Evolutionary conservation across 2,329 filamentous ascomycete species (phyloP), one percentile per base, ranked within the genome.

Genomic region (Mariannaea sp.): DNA sequence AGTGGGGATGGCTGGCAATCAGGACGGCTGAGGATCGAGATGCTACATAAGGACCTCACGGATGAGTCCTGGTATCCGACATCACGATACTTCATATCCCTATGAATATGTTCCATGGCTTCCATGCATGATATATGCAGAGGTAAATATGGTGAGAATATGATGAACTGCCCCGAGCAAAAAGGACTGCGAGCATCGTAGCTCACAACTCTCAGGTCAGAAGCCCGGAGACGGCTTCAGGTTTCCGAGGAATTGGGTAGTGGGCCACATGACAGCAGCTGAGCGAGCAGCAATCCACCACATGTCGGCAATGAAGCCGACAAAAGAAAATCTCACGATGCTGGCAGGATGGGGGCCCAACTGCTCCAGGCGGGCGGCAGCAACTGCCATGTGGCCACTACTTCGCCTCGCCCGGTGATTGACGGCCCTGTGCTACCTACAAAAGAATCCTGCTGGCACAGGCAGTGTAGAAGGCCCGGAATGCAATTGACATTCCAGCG

Each of bases 401-500:
- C 13, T 13, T 32, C 29, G 27, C 29, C 29, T 24, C 8, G n/a
- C 12, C 26, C 2, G 13, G 12, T 14, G 14, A 16, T 36, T 19
- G 5, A 7, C 17, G 20, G 2, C 22, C 38, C 22, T 27, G 8
- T 14, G 17, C n/a, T n/a, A 16, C 13, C n/a, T n/a, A 16, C 13
- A 12, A 12, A 12, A 10, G 10, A 32, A 10, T 8, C 13, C 5
- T 10, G 29, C 33, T 16, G 16, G 14, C 33, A 10, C 7, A 9
- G 16, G 5, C 14, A 6, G 13, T 17, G 17, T 8, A 17, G n/a
- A 53, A 36, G 13, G 10, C 29, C 35, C 24, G 52, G 49, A 16
- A 61, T 63, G 58, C 44, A 54, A 45, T 57, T 39, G 29, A 33
- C 60, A 62, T 60, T 59, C 58, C 60, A 61, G 55, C 17, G 41